phyloP scores from a whole-genome alignment of 2,329 filamentous ascomycete genomes.

The Mycosphaerelloides madeirae region DNA sequence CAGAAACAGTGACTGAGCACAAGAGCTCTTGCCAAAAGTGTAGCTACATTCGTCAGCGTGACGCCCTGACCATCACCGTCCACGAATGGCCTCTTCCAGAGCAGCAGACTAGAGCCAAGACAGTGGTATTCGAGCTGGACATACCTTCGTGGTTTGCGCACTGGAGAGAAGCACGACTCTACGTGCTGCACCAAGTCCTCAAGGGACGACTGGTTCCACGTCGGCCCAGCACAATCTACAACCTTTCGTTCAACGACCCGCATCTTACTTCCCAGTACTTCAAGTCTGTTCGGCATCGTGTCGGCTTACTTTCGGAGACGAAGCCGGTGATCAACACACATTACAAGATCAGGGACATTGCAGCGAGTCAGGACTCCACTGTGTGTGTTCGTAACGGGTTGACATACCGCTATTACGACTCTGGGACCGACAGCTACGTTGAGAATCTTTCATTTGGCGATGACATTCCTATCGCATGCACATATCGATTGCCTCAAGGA shows the following conservation, averaged over 20 bases:
- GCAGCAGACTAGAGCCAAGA: conserved; percentile 34
- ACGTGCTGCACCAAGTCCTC: background rate
- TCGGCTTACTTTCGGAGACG: conserved; percentile 43
- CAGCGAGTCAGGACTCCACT: conserved; percentile 34
- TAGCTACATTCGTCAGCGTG: conserved; percentile 32
- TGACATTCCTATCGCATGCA: conserved; percentile 26
- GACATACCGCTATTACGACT: conserved; percentile 48
- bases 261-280: conserved; percentile 14
- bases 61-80: conserved; percentile 41
- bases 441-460: conserved; percentile 8
- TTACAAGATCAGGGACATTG: conserved; percentile 41
- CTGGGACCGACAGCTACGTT: conserved; percentile 1
- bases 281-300: background rate
- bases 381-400: conserved; percentile 48
- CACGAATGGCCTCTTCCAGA: conserved; percentile 50
- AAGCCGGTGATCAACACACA: conserved; percentile 50
- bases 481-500: conserved; percentile 34
- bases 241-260: conserved; percentile 16
- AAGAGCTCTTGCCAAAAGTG: conserved; percentile 43
- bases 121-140: conserved; percentile 50
- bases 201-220: background rate
- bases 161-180: conserved; percentile 44
- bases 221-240: conserved; percentile 1
- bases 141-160: conserved; percentile 42
- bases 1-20: conserved; percentile 30